phyloP scores from a whole-genome alignment of 148 eudicot genomes.

The Pouteria glomerata region DNA sequence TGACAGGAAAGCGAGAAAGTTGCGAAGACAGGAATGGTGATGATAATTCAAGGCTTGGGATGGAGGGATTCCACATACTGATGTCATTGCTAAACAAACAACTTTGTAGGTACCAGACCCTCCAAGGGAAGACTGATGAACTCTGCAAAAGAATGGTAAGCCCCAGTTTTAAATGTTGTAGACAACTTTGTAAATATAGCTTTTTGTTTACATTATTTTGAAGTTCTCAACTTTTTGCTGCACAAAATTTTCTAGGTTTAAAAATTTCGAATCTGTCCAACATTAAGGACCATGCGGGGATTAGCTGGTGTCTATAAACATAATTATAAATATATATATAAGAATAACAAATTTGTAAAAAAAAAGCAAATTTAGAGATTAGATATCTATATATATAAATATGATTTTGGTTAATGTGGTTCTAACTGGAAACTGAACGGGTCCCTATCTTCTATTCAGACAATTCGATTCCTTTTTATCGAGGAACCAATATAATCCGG shows the following conservation, averaged over 20 bases:
- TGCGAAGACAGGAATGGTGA: conserved; percentile 29
- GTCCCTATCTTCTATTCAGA: no score
- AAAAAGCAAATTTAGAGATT: no score
- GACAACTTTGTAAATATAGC: neutral
- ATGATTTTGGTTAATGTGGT: no score
- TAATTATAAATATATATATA: neutral
- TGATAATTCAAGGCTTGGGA: conserved; percentile 19
- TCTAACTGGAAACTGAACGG: no score
- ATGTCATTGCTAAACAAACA: conserved; percentile 71
- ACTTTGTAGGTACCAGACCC: conserved; percentile 73
- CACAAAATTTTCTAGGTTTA: neutral
- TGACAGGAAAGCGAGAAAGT: conserved; percentile 59
- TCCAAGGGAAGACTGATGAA: conserved; percentile 77
- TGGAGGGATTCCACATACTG: conserved; percentile 38
- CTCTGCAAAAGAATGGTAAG: conserved; percentile 82
- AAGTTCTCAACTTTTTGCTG: neutral
- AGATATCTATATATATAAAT: no score
- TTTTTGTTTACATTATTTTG: neutral
- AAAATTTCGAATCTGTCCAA: neutral
- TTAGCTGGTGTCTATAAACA: neutral
- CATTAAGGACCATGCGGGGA: neutral
- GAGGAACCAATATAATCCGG: no score
- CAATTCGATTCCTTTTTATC: no score
- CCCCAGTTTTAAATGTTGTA: neutral
- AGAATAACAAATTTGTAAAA: neutral